Evolutionary conservation across 495 filamentous ascomycete genomes (phyloP).

Genomic region (Aspergillus diversus): DNA sequence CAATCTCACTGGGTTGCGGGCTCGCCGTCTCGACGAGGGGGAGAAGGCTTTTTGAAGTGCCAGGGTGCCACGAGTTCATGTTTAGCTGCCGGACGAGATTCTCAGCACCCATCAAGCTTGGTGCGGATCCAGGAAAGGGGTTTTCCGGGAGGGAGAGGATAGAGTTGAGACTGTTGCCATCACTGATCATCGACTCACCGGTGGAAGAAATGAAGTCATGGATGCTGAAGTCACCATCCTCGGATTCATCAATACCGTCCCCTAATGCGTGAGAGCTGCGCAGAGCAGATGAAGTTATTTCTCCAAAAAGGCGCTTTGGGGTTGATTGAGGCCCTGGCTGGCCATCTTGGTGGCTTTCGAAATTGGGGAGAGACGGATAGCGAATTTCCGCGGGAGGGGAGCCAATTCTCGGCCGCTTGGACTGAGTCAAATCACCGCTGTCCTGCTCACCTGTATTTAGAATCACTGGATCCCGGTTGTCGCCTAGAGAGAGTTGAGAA

Average conservation of each 20-base stretch:
- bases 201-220: slow-evolving; percentile 44
- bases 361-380: slow-evolving; percentile 50
- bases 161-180: slow-evolving; percentile 42
- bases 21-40: slow-evolving; percentile 40
- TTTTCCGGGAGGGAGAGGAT: slow-evolving; percentile 47
- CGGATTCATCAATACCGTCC: slow-evolving; percentile 30
- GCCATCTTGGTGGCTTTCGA: slow-evolving; percentile 42
- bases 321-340: slow-evolving; percentile 35
- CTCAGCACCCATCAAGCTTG: slow-evolving; percentile 69
- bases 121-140: slow-evolving; percentile 46
- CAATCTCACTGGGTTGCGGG: slow-evolving; percentile 33
- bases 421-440: slow-evolving; percentile 40
- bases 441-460: slow-evolving; percentile 29
- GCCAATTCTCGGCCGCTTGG: slow-evolving; percentile 45
- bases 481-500: slow-evolving; percentile 32
- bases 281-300: slow-evolving; percentile 72
- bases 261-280: slow-evolving; percentile 63
- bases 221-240: slow-evolving; percentile 33
- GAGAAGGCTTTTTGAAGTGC: slow-evolving; percentile 33
- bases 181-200: slow-evolving; percentile 50
- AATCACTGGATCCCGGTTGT: slow-evolving; percentile 46
- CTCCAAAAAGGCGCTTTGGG: slow-evolving; percentile 72
- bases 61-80: slow-evolving; percentile 60
- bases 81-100: slow-evolving; percentile 68
- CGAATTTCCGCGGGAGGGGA: slow-evolving; percentile 36